Base-by-base conservation (phyloP, 441 rosid species). In the Euphorbia schlechtendalii region DNA sequence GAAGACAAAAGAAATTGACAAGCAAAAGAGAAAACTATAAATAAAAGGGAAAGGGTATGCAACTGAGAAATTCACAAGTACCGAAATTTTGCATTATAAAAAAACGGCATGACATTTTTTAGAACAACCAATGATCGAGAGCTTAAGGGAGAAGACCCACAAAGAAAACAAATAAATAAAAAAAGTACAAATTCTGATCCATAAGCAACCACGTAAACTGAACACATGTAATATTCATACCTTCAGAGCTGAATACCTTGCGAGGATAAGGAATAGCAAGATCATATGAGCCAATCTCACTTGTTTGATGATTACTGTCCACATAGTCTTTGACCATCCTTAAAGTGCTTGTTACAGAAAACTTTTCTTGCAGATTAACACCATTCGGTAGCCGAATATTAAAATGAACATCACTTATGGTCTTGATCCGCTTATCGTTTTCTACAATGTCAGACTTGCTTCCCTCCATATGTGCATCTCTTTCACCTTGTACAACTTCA, bases 251-350 rank as follows among this genome's bases (percentile, higher is more conserved):
- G 72, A 87, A 92, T 24, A 86, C 81, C 79, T 81, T 87, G 71
- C 86, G 87, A 30, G 95, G 95, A 77, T 84, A 86, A 51, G 91
- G 96, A 72, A 84, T 70, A 17, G 89, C 95, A 69, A 92, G 87
- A 81, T 89, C 83, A 66, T 86, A 92, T 20, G 87, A 73, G 69
- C 81, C 78, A 53, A 78, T 60, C 57, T 55, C 76, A 67, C 61
- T 63, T 67, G 79, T 66, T 76, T n/a, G n/a, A n/a, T 75, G 90
- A 63, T 86, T 84, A 59, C 72, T 76, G 75, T 81, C 85, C 65
- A 92, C 90, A 59, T 79, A 82, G 70, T 87, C 93, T 79, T 83
- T 89, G 67, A 92, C 85, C 70, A 66, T 75, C 59, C 84, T 73
- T 83, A 92, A 70, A 65, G 78, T 74, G 72, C 80, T 73, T 59